Base-by-base conservation (phyloP, 768 basidiomycete genomes). In the Sporobolomyces phaffii region DNA sequence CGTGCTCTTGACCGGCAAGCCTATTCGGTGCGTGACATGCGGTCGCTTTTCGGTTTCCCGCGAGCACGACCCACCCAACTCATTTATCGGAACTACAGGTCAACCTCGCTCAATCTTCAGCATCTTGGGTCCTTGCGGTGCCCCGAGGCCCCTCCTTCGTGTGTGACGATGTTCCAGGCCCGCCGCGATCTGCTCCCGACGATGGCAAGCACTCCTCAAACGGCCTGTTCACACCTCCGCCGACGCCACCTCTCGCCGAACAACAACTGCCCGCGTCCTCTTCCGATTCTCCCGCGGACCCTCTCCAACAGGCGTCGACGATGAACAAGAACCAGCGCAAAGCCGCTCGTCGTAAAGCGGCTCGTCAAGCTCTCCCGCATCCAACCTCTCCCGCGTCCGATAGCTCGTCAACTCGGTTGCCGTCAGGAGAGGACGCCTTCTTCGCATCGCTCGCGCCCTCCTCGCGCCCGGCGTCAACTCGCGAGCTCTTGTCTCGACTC, bases 271-370 rank as follows among this genome's bases (percentile, higher is more conserved):
- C 65, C 26, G 18, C 48, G 1, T 1, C 45, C 10, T 29, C 36
- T n/a, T 22, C 50, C 15, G 15, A 38, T 15, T 22, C 52, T 11
- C 6, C 48, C 6, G 5, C 31, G n/a, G 6, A 38, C 17, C 38
- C 17, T 38, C 38, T 9, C 38, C 38, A 17, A 38, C 38, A 38
- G 38, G 17, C 18, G 26, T 41, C n/a, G 17, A 29, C 7, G 29
- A 52, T 60, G 31, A 41, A 52, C 45, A 69, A 64, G n/a, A 48
- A 50, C 31, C 51, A 60, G 24, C 67, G 67, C 45, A 68, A 68
- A 53, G 47, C 34, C 9, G 45, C 51, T 3, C 43, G 38, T 24
- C 68, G 68, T 24, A 69, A 64, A 44, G 44, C 45, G 3, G 47
- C 40, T 5, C 63, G 63, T 5, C 29, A 60, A 34, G 51, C 11